Conservation (phyloP, 768 basidiomycete genomes). For the Leccinum incarnatum region DNA sequence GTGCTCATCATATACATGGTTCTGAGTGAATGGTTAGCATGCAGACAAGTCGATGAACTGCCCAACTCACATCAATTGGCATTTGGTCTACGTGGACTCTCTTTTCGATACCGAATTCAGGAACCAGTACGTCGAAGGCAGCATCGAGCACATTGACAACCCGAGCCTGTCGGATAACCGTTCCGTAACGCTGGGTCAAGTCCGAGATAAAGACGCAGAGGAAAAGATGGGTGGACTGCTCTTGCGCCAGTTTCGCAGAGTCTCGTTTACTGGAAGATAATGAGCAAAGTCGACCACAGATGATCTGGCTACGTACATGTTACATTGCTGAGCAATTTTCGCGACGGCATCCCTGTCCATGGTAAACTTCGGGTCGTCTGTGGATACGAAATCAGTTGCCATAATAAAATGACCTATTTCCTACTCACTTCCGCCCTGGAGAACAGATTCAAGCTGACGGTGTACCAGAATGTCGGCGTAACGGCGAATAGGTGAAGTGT, state of each 20-base stretch:
- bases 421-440: conserved; percentile 64
- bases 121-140: conserved; percentile 94
- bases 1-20: conserved; percentile 96
- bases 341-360: conserved; percentile 99
- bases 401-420: background rate
- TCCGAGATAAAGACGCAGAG: conserved; percentile 93
- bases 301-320: conserved; percentile 61
- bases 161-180: conserved; percentile 91
- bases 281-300: conserved; percentile 4
- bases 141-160: conserved; percentile 96
- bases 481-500: conserved; percentile 89
- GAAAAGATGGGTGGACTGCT: conserved; percentile 94
- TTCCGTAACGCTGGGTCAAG: conserved; percentile 91
- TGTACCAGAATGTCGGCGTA: conserved; percentile 95
- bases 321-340: conserved; percentile 97
- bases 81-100: conserved; percentile 98
- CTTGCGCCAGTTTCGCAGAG: conserved; percentile 88
- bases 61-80: conserved; percentile 82
- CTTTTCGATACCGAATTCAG: conserved; percentile 99
- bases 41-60: background rate
- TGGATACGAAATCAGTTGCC: conserved; percentile 4
- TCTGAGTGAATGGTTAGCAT: conserved; percentile 47
- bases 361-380: conserved; percentile 82
- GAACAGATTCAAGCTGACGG: conserved; percentile 89
- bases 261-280: conserved; percentile 69